phyloP scores from a whole-genome alignment of 2,329 filamentous ascomycete genomes.

The Botrytis cinerea region DNA sequence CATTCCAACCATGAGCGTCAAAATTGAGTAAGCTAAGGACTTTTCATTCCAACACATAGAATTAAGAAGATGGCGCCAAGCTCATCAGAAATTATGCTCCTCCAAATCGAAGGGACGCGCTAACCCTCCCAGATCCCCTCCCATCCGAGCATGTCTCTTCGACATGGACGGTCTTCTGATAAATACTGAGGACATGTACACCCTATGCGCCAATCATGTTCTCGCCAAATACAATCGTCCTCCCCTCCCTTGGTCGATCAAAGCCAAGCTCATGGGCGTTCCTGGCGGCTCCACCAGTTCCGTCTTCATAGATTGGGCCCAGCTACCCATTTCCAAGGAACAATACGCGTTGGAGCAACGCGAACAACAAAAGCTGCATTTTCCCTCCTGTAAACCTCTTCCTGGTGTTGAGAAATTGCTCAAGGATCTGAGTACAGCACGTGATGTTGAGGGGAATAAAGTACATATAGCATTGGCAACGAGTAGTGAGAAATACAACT shows the following conservation, averaged over 20 bases:
- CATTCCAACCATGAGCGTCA: neutral
- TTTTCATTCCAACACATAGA: too few relatives aligned
- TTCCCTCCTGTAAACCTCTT: conserved; percentile 73
- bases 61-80: neutral
- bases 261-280: conserved; percentile 67
- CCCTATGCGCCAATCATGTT: conserved; percentile 77
- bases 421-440: conserved; percentile 49
- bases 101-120: neutral
- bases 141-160: conserved; percentile 88
- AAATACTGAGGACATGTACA: conserved; percentile 92
- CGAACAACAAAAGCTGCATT: conserved; percentile 68
- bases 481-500: conserved; percentile 5
- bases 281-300: conserved; percentile 47
- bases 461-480: conserved; percentile 8
- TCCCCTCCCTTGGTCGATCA: conserved; percentile 86
- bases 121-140: conserved; percentile 62
- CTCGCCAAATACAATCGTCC: conserved; percentile 74
- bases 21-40: neutral
- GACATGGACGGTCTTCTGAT: conserved; percentile 99
- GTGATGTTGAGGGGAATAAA: conserved; percentile 2
- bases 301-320: conserved; percentile 78
- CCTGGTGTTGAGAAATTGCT: conserved; percentile 77
- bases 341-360: conserved; percentile 64
- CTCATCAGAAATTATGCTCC: too few relatives aligned
- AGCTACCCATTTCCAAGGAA: conserved; percentile 73